Percentiles rank a stretch among this genome's conserved stretches.
Evolutionary conservation across 108 stramenopile species (phyloP).

Genomic region (Cyclostephanos invisitatus): DNA sequence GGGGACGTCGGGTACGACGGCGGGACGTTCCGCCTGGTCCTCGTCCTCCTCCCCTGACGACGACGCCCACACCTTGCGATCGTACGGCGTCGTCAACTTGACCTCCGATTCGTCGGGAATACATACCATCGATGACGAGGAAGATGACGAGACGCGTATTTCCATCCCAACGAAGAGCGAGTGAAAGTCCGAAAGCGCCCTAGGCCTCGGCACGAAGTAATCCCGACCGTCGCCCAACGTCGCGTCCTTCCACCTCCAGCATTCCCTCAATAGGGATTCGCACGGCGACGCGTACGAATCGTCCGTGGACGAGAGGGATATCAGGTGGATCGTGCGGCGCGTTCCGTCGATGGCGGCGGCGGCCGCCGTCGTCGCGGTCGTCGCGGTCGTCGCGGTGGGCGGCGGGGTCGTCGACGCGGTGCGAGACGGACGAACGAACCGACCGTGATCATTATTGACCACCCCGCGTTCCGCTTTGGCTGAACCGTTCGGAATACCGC

Average conservation of each 20-base stretch:
- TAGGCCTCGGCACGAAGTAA: conserved; percentile 79
- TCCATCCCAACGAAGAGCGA: conserved; percentile 44
- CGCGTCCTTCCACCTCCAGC: conserved; percentile 83
- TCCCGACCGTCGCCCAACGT: conserved; percentile 81
- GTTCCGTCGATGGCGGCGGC: neutral
- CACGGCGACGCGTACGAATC: conserved; percentile 23
- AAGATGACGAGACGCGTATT: conserved; percentile 8
- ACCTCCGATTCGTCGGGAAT: neutral
- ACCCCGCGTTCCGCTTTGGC: neutral
- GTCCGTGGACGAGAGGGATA: conserved; percentile 40
- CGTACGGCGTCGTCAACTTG: neutral
- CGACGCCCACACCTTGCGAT: neutral
- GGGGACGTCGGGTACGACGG: too few species aligned
- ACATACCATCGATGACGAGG: neutral
- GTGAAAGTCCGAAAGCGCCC: conserved; percentile 60
- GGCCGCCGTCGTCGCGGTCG: neutral
- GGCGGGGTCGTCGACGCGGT: neutral
- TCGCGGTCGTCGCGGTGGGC: neutral
- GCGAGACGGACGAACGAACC: neutral
- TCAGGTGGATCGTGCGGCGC: conserved; percentile 22
- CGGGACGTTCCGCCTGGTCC: neutral
- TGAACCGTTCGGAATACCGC: neutral
- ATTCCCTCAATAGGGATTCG: conserved; percentile 47
- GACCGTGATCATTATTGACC: too few species aligned
- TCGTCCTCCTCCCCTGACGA: conserved; percentile 1